A percentile compares a stretch with the other conserved stretches of the same genome.
These are phyloP conservation scores for Pythium rishiriense DNA, from an alignment of 352 stramenopile species.

Conservation along the genomic window DNA sequence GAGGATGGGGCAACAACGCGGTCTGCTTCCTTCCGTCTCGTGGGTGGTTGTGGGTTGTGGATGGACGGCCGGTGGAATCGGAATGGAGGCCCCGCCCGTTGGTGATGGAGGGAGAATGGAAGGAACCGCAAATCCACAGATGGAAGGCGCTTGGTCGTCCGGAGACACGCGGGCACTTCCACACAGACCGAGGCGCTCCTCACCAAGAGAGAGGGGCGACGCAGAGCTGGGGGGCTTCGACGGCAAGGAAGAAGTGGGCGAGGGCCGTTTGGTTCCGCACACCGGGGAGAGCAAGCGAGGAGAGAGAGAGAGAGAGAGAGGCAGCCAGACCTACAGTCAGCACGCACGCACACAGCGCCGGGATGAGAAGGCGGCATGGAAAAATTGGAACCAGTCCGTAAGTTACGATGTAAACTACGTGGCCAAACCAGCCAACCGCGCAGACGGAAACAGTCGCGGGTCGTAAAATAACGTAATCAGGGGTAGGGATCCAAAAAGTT, in stretches of 20 bases:
- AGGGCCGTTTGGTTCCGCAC: not conserved
- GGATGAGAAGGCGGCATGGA: constrained; percentile 21
- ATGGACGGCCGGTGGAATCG: not conserved
- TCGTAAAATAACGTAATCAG: not conserved
- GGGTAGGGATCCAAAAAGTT: not conserved
- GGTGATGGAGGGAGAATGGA: not conserved
- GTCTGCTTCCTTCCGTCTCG: not conserved
- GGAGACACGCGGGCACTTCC: not conserved
- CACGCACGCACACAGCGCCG: constrained; percentile 14
- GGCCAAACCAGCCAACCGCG: constrained; percentile 2
- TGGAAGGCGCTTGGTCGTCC: not conserved
- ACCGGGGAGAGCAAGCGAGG: constrained; percentile 1
- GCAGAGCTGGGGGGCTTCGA: constrained; percentile 11
- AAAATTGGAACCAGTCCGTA: constrained; percentile 11
- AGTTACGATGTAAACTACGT: constrained; percentile 3
- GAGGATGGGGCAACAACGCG: constrained; percentile 2
- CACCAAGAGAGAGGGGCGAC: constrained; percentile 12
- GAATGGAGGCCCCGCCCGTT: not conserved
- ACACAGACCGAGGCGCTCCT: constrained; percentile 4
- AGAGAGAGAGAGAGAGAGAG: constrained; percentile 13
- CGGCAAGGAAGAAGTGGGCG: constrained; percentile 27
- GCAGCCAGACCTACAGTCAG: constrained; percentile 18
- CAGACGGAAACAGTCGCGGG: not conserved
- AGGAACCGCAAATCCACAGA: constrained; percentile 1
- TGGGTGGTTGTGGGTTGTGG: constrained; percentile 5